Percentiles rank a stretch among this genome's conserved stretches.
Conservation (phyloP, 164 flowering plant genomes). For the Aristolochia contorta region DNA sequence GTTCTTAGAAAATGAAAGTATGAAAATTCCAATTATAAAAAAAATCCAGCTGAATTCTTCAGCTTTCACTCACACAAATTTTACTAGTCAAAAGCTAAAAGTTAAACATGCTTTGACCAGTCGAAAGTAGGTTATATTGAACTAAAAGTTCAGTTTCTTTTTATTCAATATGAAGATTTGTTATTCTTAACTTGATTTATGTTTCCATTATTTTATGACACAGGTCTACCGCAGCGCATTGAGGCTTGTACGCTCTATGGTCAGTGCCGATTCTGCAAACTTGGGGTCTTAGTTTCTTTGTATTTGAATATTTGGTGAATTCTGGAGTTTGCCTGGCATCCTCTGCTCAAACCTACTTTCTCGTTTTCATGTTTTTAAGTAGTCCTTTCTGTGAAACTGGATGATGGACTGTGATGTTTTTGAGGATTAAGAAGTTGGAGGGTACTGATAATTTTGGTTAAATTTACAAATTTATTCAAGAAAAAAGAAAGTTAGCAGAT, state of each 20-base stretch:
- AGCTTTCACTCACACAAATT: neutral
- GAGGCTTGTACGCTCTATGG: slow-evolving; percentile 95
- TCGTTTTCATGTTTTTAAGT: no score
- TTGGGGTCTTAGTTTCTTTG: neutral
- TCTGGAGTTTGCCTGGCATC: no score
- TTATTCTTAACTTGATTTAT: neutral
- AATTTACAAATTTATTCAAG: no score
- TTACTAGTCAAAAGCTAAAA: neutral
- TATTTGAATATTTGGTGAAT: no score
- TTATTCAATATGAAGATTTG: neutral
- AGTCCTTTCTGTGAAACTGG: no score
- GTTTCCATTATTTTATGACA: slow-evolving; percentile 2
- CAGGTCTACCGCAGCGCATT: slow-evolving; percentile 97
- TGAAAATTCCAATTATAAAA: no score
- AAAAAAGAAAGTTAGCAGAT: no score
- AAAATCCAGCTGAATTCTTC: neutral
- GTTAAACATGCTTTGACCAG: neutral
- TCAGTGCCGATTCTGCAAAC: slow-evolving; percentile 21
- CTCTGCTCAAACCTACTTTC: no score
- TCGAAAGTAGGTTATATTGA: neutral
- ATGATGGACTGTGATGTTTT: no score
- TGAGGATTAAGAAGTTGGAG: no score
- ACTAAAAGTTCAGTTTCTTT: neutral
- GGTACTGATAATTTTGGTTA: no score
- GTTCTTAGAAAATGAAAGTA: no score